These are phyloP conservation scores for Ascochyta lentis DNA, from an alignment of 2,329 filamentous ascomycete species.

Conservation along the genomic window DNA sequence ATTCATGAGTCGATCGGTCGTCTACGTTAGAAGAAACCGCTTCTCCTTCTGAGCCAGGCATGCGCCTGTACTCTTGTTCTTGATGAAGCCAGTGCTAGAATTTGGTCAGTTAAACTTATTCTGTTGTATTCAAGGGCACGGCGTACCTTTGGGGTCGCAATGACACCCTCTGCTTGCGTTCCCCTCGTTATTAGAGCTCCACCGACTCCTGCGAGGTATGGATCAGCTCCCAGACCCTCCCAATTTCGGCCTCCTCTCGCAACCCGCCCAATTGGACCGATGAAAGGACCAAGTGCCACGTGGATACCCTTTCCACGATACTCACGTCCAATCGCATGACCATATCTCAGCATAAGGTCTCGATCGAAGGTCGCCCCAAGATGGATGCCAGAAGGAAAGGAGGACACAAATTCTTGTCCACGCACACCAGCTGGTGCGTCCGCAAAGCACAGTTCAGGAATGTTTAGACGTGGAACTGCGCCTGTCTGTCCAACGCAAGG, in stretches of 20 bases:
- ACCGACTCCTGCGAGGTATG: constrained; percentile 64
- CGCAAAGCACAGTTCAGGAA: constrained; percentile 49
- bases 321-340: constrained; percentile 72
- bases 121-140: not conserved
- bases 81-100: constrained; percentile 51
- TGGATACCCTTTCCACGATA: constrained; percentile 75
- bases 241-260: constrained; percentile 75
- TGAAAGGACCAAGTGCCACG: constrained; percentile 71
- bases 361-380: constrained; percentile 75
- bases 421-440: constrained; percentile 47
- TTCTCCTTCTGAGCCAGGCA: constrained; percentile 55
- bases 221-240: constrained; percentile 75
- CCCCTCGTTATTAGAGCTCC: constrained; percentile 58
- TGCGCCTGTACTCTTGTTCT: constrained; percentile 62
- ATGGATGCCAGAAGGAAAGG: constrained; percentile 41
- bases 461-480: constrained; percentile 45
- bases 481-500: constrained; percentile 47
- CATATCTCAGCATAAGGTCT: constrained; percentile 70
- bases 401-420: constrained; percentile 40
- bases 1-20: constrained; percentile 69
- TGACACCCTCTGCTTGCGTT: constrained; percentile 60
- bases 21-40: constrained; percentile 68
- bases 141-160: constrained; percentile 31
- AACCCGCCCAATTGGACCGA: constrained; percentile 74
- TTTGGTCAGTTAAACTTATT: constrained; percentile 30